phyloP scores from a whole-genome alignment of 352 stramenopile genomes.

The Phytopythium chamaehyphon region DNA sequence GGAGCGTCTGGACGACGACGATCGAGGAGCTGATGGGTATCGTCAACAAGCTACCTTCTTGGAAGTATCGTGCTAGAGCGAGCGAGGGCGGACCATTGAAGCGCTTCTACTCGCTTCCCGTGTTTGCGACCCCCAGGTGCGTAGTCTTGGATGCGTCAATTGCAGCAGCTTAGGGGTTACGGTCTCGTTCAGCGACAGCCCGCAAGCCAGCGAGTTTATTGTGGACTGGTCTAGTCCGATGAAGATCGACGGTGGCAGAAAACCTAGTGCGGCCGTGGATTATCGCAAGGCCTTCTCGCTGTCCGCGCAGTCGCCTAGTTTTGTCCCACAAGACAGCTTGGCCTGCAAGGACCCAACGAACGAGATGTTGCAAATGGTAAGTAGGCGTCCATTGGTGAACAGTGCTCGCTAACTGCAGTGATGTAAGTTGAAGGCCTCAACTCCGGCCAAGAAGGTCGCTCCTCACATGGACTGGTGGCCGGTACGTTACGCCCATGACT shows the following conservation, averaged over 20 bases:
- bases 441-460: constrained; percentile 37
- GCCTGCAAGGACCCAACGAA: constrained; percentile 10
- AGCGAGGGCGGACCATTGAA: constrained; percentile 10
- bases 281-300: constrained; percentile 25
- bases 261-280: background rate
- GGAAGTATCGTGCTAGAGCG: background rate
- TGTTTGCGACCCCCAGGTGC: constrained; percentile 7
- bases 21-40: constrained; percentile 24
- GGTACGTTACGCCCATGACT: too few species aligned
- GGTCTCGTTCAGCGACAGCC: background rate
- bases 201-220: too few species aligned
- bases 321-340: constrained; percentile 23
- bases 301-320: constrained; percentile 36
- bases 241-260: background rate
- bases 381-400: constrained; percentile 2
- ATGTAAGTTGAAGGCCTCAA: constrained; percentile 22
- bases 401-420: background rate
- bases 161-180: background rate
- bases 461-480: constrained; percentile 81
- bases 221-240: too few species aligned
- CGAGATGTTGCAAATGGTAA: constrained; percentile 29
- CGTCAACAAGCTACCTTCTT: background rate
- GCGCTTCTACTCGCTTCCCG: constrained; percentile 30
- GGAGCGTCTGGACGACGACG: constrained; percentile 32
- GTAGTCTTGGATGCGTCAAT: background rate